Base-by-base conservation (phyloP, 768 basidiomycete genomes). In the Termitomyces sp. region DNA sequence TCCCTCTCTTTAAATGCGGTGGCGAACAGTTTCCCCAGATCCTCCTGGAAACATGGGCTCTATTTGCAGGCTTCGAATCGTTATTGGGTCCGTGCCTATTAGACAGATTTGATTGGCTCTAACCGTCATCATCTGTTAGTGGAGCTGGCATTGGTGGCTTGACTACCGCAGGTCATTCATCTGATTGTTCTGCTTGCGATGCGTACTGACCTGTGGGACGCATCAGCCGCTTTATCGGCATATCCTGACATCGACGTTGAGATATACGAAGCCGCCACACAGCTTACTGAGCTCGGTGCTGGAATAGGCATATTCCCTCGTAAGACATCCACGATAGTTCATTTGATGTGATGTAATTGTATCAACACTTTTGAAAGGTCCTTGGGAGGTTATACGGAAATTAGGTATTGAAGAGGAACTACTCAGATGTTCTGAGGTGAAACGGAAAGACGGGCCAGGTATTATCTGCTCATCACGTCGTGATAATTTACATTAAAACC, bases 221-320 rank as follows among this genome's bases (percentile, higher is more conserved):
- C 49, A 39, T 54, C 39, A 75, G 76, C 79, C 30, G 76, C 76
- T n/a, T 64, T 82, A 47, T 76, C 80, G 7, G 73, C 68, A 60
- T 81, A 78, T 65, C 76, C 77, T 2, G 78, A 84, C 59, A 82
- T 86, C 30, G 78, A 84, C 34, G 75, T 86, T 41, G 77, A 81
- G 54, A 69, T 87, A 27, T 87, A 79, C 58, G 85, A 87, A 71
- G 76, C 74, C 13, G 78, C 83, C 31, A 64, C 67, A 42, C 69
- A 77, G 54, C 76, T 85, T 45, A 69, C 76, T 27, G 85, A 85
- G 68, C 44, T 85, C 27, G 85, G 85, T n/a, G 84, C 84, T 18
- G 85, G 85, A n/a, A 76, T 87, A 55, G 82, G 81, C 4, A 65
- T 86, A 9, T 85, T 76, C 63, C 74, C 75, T 27, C 78, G 83